These are phyloP conservation scores for Chaetomium strumarium DNA, from an alignment of 2,329 filamentous ascomycete genomes.

Conservation along the genomic window DNA sequence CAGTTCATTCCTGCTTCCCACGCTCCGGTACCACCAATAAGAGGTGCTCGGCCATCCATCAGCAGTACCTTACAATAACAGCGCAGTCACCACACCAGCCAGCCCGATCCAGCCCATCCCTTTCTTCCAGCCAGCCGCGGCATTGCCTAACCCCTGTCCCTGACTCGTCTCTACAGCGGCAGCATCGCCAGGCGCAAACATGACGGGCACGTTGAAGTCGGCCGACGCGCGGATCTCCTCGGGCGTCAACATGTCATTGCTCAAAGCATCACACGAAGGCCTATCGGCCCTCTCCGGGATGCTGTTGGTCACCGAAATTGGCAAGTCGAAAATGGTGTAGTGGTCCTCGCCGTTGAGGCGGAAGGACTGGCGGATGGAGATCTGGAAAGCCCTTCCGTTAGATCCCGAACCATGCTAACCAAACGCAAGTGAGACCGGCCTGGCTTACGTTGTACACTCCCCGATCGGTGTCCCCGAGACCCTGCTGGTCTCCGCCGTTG, in stretches of 20 bases:
- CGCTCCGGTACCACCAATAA: too few species aligned
- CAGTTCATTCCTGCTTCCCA: too few species aligned
- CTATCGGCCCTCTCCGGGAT: conserved; percentile 39
- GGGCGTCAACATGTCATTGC: conserved; percentile 46
- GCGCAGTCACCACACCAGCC: conserved; percentile 28
- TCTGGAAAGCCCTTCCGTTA: conserved; percentile 33
- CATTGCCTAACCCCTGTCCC: not conserved
- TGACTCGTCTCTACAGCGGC: conserved; percentile 37
- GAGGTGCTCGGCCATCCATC: not conserved
- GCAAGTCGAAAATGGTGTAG: conserved; percentile 67
- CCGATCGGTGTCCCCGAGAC: conserved; percentile 41
- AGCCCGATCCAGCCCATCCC: conserved; percentile 31
- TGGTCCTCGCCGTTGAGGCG: conserved; percentile 56
- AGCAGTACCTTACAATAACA: conserved; percentile 27
- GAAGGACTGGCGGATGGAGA: conserved; percentile 67
- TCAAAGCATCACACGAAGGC: conserved; percentile 41
- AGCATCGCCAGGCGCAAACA: conserved; percentile 48
- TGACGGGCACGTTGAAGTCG: conserved; percentile 40
- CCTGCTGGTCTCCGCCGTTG: conserved; percentile 46
- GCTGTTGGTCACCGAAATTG: conserved; percentile 61
- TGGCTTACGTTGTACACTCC: conserved; percentile 57
- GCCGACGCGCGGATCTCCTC: conserved; percentile 39
- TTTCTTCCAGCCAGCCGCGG: conserved; percentile 27
- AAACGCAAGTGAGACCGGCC: not conserved
- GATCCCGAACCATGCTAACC: not conserved